Evolutionary conservation across 306 rosid species (phyloP).

Genomic region (Vigna reflexopilosa): DNA sequence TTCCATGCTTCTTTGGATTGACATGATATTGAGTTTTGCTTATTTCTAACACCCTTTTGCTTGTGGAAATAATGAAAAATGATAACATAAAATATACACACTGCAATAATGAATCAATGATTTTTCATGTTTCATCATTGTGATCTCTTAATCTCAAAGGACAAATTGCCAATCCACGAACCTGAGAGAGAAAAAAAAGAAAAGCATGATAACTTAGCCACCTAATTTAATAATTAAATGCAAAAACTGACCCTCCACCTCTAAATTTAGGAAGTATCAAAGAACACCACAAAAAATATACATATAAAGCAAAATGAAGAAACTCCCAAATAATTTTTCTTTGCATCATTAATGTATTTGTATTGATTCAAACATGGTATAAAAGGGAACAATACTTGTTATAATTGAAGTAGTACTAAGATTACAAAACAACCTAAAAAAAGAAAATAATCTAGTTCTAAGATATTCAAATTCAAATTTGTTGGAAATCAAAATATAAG

Average conservation of each 20-base stretch:
- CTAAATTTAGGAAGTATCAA: background rate
- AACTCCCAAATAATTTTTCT: background rate
- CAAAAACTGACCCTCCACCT: background rate
- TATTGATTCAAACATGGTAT: background rate
- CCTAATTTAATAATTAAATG: slow-evolving; percentile 25
- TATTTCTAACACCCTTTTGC: too few species aligned
- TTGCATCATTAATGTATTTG: background rate
- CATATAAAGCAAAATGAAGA: background rate
- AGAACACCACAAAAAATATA: background rate
- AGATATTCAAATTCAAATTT: too few species aligned
- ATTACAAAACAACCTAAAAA: background rate
- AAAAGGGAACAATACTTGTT: background rate
- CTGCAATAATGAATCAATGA: slow-evolving; percentile 26
- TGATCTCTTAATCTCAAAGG: slow-evolving; percentile 5
- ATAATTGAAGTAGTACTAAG: background rate
- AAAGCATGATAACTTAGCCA: background rate
- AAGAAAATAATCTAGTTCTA: background rate
- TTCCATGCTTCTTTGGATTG: too few species aligned
- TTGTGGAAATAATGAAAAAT: too few species aligned
- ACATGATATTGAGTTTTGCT: too few species aligned
- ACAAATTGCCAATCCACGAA: slow-evolving; percentile 46
- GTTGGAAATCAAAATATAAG: too few species aligned
- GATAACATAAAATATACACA: too few species aligned
- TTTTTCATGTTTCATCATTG: slow-evolving; percentile 22
- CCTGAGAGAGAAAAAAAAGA: background rate